A percentile compares a stretch with the other conserved stretches of the same genome.
phyloP scores from a whole-genome alignment of 1,284 basidiomycete species.

The Mycena citricolor region DNA sequence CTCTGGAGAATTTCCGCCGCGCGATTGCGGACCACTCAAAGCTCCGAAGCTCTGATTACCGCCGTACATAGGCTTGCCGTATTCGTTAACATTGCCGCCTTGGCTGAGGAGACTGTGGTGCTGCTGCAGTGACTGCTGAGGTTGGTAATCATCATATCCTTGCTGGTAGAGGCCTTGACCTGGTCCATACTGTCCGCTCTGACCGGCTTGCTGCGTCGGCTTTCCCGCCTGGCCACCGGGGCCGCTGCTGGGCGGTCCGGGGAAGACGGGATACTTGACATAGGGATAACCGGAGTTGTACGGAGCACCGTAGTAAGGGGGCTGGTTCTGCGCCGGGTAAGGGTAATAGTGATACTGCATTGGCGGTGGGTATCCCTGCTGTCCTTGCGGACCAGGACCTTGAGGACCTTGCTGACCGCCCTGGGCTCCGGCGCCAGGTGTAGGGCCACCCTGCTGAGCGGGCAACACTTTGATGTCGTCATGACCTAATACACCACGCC shows the following conservation, averaged over 20 bases:
- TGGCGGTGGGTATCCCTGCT: slow-evolving; percentile 58
- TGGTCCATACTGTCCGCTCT: slow-evolving; percentile 16
- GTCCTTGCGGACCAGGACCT: slow-evolving; percentile 50
- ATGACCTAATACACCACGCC: slow-evolving; percentile 61
- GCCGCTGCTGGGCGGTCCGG: slow-evolving; percentile 56
- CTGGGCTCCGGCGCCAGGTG: slow-evolving; percentile 43
- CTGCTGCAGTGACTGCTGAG: slow-evolving; percentile 44
- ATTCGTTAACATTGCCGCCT: slow-evolving; percentile 58
- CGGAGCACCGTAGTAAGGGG: slow-evolving; percentile 69
- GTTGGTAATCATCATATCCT: slow-evolving; percentile 69
- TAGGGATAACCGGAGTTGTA: slow-evolving; percentile 73
- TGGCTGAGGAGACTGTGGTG: slow-evolving; percentile 43
- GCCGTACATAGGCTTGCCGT: slow-evolving; percentile 59
- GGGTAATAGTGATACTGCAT: slow-evolving; percentile 68
- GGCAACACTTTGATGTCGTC: slow-evolving; percentile 74
- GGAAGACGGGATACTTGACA: slow-evolving; percentile 75
- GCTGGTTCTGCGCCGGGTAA: slow-evolving; percentile 71
- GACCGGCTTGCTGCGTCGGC: slow-evolving; percentile 13
- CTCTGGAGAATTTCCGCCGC: slow-evolving; percentile 60
- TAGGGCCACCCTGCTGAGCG: slow-evolving; percentile 53
- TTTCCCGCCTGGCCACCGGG: slow-evolving; percentile 11
- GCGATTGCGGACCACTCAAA: slow-evolving; percentile 47
- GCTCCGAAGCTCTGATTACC: slow-evolving; percentile 56
- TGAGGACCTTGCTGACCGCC: slow-evolving; percentile 54
- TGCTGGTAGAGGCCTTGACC: slow-evolving; percentile 59